Evolutionary conservation across 805 yeast genomes (phyloP), one percentile per base, ranked within the genome.

Genomic region (Debaryomyces tyrocola): DNA sequence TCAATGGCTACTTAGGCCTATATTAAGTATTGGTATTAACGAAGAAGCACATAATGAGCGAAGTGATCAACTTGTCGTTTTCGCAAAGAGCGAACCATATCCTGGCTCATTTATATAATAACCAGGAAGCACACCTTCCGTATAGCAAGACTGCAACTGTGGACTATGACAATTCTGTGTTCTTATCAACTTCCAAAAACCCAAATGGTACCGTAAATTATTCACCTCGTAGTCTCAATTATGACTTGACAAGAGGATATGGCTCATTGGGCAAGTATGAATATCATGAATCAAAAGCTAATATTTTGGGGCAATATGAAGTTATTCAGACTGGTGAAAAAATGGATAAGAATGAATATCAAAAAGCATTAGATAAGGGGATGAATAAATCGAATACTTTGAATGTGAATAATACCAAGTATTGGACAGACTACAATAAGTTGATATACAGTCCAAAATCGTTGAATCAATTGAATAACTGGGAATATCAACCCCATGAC

Each of bases 401-500:
- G 35, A 62, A 56, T 4, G 50, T 51, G 0, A 58, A 61, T 1
- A 76, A 75, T 37, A 78, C 88, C 0, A 63, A 61, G 24, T 87
- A 80, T 54, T 92, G 97, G 97, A 77, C 94, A 0, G 96, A 89
- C 57, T 88, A 85, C 58, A 75, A 84, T 35, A 78, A 82, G 53
- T 76, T 90, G 43, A 76, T 87, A 3, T 82, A 82, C 57, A 77
- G 79, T 43, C 92, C 96, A 0, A 67, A 67, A 4, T 74, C 84
- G 1, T 69, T 86, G 40, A 69, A 80, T 33, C 71, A 74, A 6
- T 59, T 90, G 18, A 62, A 67, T 1, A 72, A 80, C 41, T 94
- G 92, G 89, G 77, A 78, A 21, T 74, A 74, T 45, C 48, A 47
- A 2, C 40, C 46, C 20, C 41, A 43, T 2, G 41, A 27, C 3